Evolutionary conservation across 2,329 filamentous ascomycete genomes (phyloP).

Genomic region (Diplodia mutila): DNA sequence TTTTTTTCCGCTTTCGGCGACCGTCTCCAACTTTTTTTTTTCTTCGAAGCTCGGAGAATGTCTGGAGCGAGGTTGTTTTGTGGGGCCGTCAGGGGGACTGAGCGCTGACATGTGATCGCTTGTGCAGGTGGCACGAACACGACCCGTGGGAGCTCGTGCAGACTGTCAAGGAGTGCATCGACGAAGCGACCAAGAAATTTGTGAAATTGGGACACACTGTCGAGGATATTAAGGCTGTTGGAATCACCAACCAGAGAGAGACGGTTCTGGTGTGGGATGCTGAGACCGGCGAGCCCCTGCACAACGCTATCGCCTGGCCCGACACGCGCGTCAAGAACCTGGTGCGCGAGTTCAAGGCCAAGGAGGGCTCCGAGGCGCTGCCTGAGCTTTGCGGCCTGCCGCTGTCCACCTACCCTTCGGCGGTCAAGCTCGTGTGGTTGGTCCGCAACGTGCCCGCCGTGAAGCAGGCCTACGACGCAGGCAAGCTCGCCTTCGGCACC

Average conservation of each 20-base stretch:
- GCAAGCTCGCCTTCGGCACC: constrained; percentile 80
- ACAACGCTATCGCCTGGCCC: constrained; percentile 89
- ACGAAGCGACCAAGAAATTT: constrained; percentile 74
- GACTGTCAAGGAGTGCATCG: constrained; percentile 79
- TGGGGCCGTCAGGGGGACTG: constrained; percentile 18
- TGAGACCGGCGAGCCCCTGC: constrained; percentile 75
- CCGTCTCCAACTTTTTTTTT: constrained; percentile 14
- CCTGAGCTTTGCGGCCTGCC: constrained; percentile 76
- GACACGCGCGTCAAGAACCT: constrained; percentile 79
- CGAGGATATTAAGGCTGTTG: constrained; percentile 73
- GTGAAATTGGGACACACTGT: constrained; percentile 68
- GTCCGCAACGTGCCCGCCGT: constrained; percentile 72
- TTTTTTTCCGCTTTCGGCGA: background rate
- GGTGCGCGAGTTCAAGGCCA: constrained; percentile 74
- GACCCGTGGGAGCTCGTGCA: constrained; percentile 76
- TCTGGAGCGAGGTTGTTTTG: constrained; percentile 16
- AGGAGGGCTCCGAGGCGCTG: constrained; percentile 69
- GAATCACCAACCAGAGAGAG: constrained; percentile 90
- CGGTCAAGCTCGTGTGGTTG: constrained; percentile 84
- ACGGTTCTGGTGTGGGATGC: constrained; percentile 85
- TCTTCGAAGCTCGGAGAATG: constrained; percentile 10
- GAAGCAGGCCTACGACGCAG: constrained; percentile 73
- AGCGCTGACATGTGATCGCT: constrained; percentile 24
- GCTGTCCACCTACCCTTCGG: constrained; percentile 85
- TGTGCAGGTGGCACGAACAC: constrained; percentile 83